Evolutionary conservation across 2,329 filamentous ascomycete species (phyloP).

Genomic region (Chaetothyriales sp.): DNA sequence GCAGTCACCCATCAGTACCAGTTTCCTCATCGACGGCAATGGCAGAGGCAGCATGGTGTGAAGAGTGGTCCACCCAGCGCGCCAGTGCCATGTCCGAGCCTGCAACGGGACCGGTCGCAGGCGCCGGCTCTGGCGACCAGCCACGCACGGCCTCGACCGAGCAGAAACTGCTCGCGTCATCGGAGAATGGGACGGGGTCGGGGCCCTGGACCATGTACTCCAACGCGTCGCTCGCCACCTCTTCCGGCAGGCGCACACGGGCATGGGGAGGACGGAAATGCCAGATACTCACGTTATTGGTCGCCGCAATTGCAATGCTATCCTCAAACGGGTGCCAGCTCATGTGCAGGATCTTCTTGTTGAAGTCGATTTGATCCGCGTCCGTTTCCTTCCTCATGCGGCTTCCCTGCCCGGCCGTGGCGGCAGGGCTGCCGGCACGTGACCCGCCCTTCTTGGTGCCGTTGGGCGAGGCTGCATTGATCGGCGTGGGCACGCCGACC

Average conservation of each 20-base stretch:
- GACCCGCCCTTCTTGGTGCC: slow-evolving; percentile 71
- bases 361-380: slow-evolving; percentile 98
- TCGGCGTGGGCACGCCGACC: slow-evolving; percentile 91
- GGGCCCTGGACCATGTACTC: not conserved
- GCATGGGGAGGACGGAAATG: not conserved
- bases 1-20: slow-evolving; percentile 4
- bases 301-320: slow-evolving; percentile 97
- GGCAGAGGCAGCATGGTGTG: not conserved
- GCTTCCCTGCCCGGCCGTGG: slow-evolving; percentile 63
- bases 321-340: slow-evolving; percentile 99
- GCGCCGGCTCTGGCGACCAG: not conserved
- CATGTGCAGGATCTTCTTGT: slow-evolving; percentile 99
- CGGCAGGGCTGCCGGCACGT: slow-evolving; percentile 74
- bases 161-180: not conserved
- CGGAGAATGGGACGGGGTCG: not conserved
- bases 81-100: not conserved
- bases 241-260: not conserved
- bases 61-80: not conserved
- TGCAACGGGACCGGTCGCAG: not conserved
- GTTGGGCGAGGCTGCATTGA: slow-evolving; percentile 69
- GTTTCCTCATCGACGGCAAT: slow-evolving; percentile 8
- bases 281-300: slow-evolving; percentile 75
- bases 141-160: not conserved
- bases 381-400: slow-evolving; percentile 99
- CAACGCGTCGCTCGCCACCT: not conserved